A percentile compares a stretch with the other conserved stretches of the same genome.
Evolutionary conservation across 2,329 filamentous ascomycete genomes (phyloP).

Genomic region (Pezicula rhizophila): DNA sequence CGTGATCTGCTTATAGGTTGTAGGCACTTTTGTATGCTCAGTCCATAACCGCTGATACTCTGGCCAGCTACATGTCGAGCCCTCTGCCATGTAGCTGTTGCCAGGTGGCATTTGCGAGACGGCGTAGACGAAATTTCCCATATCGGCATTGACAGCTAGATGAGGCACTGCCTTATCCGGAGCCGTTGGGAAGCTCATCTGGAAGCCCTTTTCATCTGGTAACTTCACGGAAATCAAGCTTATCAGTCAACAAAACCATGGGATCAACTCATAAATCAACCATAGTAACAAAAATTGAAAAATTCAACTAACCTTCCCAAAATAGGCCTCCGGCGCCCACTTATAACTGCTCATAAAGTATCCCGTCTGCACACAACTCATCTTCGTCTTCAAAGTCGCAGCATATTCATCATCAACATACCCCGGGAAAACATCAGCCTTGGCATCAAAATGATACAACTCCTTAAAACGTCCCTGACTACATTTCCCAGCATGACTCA

Average conservation of each 20-base stretch:
- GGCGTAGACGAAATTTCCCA: conserved; percentile 42
- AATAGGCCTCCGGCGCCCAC: conserved; percentile 39
- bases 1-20: conserved; percentile 4
- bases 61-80: conserved; percentile 22
- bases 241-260: background rate
- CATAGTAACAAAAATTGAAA: background rate
- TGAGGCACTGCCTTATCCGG: conserved; percentile 36
- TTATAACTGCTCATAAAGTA: conserved; percentile 36
- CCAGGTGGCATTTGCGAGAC: conserved; percentile 44
- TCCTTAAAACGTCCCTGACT: conserved; percentile 40
- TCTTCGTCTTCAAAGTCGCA: conserved; percentile 37
- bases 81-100: conserved; percentile 42
- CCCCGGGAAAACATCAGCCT: conserved; percentile 41
- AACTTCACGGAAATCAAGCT: conserved; percentile 18
- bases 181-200: conserved; percentile 41
- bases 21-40: conserved; percentile 2
- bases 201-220: conserved; percentile 33
- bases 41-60: conserved; percentile 7
- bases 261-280: too few species aligned
- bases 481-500: conserved; percentile 41
- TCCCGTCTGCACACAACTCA: conserved; percentile 34
- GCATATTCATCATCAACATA: conserved; percentile 40
- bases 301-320: conserved; percentile 34
- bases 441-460: conserved; percentile 47
- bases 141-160: conserved; percentile 39